Conservation (phyloP, 352 stramenopile genomes). For the Phytopythium helicoides region DNA sequence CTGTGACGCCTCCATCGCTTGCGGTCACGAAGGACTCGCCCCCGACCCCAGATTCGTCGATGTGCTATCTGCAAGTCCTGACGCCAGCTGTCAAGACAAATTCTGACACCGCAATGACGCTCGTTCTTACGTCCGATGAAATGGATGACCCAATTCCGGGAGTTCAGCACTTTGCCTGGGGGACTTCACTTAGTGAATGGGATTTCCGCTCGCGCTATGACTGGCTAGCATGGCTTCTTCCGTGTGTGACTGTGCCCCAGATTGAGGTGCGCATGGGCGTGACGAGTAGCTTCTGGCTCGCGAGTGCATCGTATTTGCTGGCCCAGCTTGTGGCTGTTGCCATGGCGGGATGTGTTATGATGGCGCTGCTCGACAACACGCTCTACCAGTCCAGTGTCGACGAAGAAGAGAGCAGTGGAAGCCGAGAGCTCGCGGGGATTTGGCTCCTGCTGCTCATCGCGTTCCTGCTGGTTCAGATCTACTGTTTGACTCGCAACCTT, state of each 20-base stretch:
- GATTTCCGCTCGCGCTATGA: conserved; percentile 5
- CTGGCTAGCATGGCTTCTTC: conserved; percentile 5
- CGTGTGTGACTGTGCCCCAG: conserved; percentile 5
- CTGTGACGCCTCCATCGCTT: not conserved
- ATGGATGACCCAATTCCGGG: not conserved
- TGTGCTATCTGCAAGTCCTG: conserved; percentile 2
- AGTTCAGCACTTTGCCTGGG: conserved; percentile 5
- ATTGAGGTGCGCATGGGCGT: conserved; percentile 5
- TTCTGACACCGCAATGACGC: not conserved
- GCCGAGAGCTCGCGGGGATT: not conserved
- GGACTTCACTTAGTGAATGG: conserved; percentile 1
- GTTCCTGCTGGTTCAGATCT: not conserved
- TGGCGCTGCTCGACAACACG: not conserved
- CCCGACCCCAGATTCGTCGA: too few relatives aligned
- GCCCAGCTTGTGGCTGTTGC: not conserved
- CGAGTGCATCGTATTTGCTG: not conserved
- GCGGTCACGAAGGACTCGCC: too few relatives aligned
- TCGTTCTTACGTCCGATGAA: not conserved
- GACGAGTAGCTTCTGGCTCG: not conserved
- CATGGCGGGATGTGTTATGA: not conserved
- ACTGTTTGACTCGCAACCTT: not conserved
- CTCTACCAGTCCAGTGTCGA: not conserved
- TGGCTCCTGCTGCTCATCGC: conserved; percentile 1
- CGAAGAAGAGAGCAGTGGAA: not conserved
- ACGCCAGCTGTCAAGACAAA: not conserved